Evolutionary conservation across 306 rosid genomes (phyloP).

Genomic region (Mimosa pudica): DNA sequence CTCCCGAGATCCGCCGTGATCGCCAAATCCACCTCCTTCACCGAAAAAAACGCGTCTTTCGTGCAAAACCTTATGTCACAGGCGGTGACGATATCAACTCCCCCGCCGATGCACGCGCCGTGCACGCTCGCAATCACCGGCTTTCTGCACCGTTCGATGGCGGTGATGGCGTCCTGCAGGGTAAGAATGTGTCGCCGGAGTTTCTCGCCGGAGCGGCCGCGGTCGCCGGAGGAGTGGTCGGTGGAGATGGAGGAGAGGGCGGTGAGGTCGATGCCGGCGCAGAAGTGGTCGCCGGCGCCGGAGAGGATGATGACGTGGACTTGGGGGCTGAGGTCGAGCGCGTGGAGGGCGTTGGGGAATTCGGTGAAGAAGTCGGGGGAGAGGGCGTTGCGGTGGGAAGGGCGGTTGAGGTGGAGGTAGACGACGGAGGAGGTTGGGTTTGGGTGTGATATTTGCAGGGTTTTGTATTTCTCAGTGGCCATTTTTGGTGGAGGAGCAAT

Average conservation of each 20-base stretch:
- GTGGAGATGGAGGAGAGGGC: slow-evolving; percentile 32
- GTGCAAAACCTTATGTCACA: slow-evolving; percentile 81
- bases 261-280: slow-evolving; percentile 80
- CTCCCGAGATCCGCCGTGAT: slow-evolving; percentile 87
- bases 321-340: slow-evolving; percentile 62
- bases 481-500: too few species aligned
- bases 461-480: slow-evolving; percentile 7
- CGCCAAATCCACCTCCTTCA: slow-evolving; percentile 82
- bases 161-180: slow-evolving; percentile 73
- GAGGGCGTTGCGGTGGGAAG: slow-evolving; percentile 65
- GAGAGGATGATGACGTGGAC: slow-evolving; percentile 69
- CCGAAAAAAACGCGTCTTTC: slow-evolving; percentile 79
- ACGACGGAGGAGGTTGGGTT: slow-evolving; percentile 54
- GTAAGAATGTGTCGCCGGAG: slow-evolving; percentile 63
- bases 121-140: slow-evolving; percentile 77
- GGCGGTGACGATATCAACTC: slow-evolving; percentile 70
- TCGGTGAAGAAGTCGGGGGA: slow-evolving; percentile 66
- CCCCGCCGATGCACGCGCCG: slow-evolving; percentile 89
- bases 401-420: slow-evolving; percentile 63
- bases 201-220: slow-evolving; percentile 59
- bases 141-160: slow-evolving; percentile 82
- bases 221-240: slow-evolving; percentile 32
- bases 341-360: slow-evolving; percentile 64
- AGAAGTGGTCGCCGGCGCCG: slow-evolving; percentile 74
- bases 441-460: slow-evolving; percentile 51